These are phyloP conservation scores for Verticillium alfalfae DNA, from an alignment of 2,329 filamentous ascomycete genomes.

Conservation along the genomic window DNA sequence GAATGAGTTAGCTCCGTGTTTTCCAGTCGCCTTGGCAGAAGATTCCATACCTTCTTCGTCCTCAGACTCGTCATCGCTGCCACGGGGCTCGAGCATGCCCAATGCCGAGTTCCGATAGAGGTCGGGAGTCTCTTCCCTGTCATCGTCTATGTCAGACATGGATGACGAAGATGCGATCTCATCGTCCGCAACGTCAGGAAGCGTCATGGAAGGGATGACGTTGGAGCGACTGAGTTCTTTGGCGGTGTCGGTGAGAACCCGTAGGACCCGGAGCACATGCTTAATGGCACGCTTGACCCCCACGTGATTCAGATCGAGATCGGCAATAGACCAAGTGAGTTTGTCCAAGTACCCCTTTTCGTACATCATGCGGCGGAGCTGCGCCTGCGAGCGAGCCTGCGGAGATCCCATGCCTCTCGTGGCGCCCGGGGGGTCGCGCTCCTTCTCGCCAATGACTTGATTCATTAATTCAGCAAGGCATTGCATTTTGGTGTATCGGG, in stretches of 20 bases:
- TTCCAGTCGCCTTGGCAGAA: neutral
- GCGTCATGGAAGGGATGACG: conserved; percentile 61
- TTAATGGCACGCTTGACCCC: conserved; percentile 92
- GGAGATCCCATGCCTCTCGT: conserved; percentile 24
- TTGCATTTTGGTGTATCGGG: conserved; percentile 82
- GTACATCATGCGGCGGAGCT: conserved; percentile 92
- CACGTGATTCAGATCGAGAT: conserved; percentile 92
- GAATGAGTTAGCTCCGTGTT: conserved; percentile 13
- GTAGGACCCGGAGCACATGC: conserved; percentile 86
- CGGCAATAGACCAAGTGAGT: conserved; percentile 85
- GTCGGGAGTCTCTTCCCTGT: conserved; percentile 91
- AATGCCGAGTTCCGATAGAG: conserved; percentile 94
- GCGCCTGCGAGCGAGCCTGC: conserved; percentile 61
- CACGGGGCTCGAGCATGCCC: conserved; percentile 84
- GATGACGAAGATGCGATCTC: conserved; percentile 85
- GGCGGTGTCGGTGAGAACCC: conserved; percentile 80
- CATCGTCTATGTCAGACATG: conserved; percentile 79
- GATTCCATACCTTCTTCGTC: conserved; percentile 55
- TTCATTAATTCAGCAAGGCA: conserved; percentile 88
- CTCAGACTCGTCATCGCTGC: conserved; percentile 70
- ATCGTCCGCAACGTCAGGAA: conserved; percentile 69
- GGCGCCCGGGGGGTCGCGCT: conserved; percentile 47
- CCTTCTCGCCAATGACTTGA: conserved; percentile 79
- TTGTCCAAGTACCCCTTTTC: conserved; percentile 93
- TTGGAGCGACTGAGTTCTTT: conserved; percentile 79